These are phyloP conservation scores for Betula pendula DNA, from an alignment of 306 rosid species.

Conservation along the genomic window DNA sequence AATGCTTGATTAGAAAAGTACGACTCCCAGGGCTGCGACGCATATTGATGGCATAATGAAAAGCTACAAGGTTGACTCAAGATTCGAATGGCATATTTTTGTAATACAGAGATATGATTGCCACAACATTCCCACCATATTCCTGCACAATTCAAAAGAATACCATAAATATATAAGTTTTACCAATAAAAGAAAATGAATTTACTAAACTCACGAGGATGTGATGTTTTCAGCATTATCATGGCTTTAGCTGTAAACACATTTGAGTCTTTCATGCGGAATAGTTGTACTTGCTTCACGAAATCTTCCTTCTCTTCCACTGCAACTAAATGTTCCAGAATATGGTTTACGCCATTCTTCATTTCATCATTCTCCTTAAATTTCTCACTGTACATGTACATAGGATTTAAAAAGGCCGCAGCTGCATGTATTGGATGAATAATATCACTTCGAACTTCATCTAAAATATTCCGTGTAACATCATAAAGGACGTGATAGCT, in stretches of 20 bases:
- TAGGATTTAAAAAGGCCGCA: conserved; percentile 1
- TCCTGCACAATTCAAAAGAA: not conserved
- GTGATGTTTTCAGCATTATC: not conserved
- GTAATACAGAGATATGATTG: not conserved
- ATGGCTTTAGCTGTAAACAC: not conserved
- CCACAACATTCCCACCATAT: conserved; percentile 8
- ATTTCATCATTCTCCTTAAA: not conserved
- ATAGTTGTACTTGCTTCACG: not conserved
- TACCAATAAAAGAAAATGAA: not conserved
- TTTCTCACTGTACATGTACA: not conserved
- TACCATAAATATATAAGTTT: not conserved
- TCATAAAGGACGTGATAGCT: not conserved
- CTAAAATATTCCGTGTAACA: not conserved
- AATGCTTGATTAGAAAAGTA: not conserved
- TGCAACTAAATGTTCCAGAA: not conserved
- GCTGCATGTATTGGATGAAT: conserved; percentile 6
- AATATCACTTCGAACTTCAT: not conserved
- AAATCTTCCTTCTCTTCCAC: not conserved
- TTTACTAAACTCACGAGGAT: not conserved
- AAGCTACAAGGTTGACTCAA: conserved; percentile 1
- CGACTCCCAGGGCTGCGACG: not conserved
- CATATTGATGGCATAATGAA: not conserved
- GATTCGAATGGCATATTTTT: conserved; percentile 1
- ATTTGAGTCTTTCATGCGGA: not conserved
- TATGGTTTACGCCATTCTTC: not conserved